Conservation (phyloP, 306 rosid genomes). For the Sphenostylis stenocarpa region DNA sequence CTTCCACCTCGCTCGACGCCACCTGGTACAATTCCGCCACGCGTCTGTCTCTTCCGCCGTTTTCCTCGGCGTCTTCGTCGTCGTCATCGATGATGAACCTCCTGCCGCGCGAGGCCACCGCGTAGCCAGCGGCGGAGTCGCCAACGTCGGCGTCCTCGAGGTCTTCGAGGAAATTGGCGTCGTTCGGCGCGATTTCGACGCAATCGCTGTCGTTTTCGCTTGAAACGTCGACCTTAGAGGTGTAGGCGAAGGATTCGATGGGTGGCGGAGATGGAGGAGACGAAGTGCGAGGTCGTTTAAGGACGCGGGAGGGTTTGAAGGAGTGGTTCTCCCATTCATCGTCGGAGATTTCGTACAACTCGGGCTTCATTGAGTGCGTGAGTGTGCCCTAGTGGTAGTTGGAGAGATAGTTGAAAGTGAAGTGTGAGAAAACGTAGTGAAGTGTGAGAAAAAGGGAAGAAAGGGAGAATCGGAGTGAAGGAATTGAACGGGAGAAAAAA, state of each 20-base stretch:
- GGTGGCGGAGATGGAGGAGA: conserved; percentile 52
- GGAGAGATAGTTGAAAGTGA: neutral
- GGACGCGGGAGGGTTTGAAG: conserved; percentile 84
- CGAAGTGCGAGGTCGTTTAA: conserved; percentile 41
- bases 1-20: conserved; percentile 54
- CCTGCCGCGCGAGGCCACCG: conserved; percentile 55
- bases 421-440: neutral
- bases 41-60: conserved; percentile 39
- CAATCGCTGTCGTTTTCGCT: conserved; percentile 48
- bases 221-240: conserved; percentile 5
- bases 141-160: conserved; percentile 70
- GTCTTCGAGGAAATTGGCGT: conserved; percentile 22
- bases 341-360: conserved; percentile 85
- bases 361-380: conserved; percentile 63
- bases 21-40: conserved; percentile 47
- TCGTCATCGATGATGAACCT: conserved; percentile 71
- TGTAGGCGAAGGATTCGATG: conserved; percentile 73
- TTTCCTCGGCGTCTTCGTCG: conserved; percentile 39
- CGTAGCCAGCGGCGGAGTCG: neutral
- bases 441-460: neutral
- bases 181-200: conserved; percentile 34
- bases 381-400: conserved; percentile 19
- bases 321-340: conserved; percentile 89
- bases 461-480: neutral
- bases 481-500: neutral